Evolutionary conservation across 2,329 filamentous ascomycete genomes (phyloP).

Genomic region (Pseudocercospora macadamiae): DNA sequence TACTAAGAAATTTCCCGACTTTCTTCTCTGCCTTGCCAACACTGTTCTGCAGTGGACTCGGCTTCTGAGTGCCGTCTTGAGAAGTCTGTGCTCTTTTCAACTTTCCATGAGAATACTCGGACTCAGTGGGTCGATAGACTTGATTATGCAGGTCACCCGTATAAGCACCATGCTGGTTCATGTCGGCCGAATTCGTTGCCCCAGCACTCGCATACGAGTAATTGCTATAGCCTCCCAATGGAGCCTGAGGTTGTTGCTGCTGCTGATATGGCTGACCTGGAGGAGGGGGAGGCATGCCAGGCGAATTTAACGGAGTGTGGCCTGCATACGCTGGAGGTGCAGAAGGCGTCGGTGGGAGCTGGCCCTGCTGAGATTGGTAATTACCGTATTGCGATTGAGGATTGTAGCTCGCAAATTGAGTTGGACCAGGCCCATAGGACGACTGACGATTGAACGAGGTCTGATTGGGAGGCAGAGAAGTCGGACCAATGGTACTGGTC

Average conservation of each 20-base stretch:
- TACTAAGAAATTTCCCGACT: conserved; percentile 20
- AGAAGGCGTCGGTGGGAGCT: conserved; percentile 39
- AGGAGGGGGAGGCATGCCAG: conserved; percentile 42
- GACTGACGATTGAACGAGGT: conserved; percentile 39
- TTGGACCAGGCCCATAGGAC: conserved; percentile 25
- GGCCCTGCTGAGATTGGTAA: conserved; percentile 30
- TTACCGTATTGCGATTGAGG: conserved; percentile 31
- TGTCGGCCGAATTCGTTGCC: conserved; percentile 25
- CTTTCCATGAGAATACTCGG: conserved; percentile 45
- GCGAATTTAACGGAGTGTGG: conserved; percentile 43
- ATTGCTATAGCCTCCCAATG: conserved; percentile 56
- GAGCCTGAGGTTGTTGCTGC: conserved; percentile 33
- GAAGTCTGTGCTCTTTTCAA: conserved; percentile 13
- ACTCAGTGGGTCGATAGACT: conserved; percentile 69
- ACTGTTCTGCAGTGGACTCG: conserved; percentile 13
- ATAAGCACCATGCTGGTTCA: conserved; percentile 48
- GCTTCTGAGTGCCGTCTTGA: conserved; percentile 14
- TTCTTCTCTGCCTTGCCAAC: conserved; percentile 22
- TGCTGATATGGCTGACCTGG: conserved; percentile 35
- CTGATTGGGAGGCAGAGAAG: conserved; percentile 33
- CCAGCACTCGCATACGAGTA: conserved; percentile 51
- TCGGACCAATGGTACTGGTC: conserved; percentile 23
- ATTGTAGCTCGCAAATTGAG: conserved; percentile 44
- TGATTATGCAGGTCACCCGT: conserved; percentile 63
- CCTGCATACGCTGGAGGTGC: conserved; percentile 39